phyloP scores from a whole-genome alignment of 108 stramenopile species.

The Fragilaria radians region DNA sequence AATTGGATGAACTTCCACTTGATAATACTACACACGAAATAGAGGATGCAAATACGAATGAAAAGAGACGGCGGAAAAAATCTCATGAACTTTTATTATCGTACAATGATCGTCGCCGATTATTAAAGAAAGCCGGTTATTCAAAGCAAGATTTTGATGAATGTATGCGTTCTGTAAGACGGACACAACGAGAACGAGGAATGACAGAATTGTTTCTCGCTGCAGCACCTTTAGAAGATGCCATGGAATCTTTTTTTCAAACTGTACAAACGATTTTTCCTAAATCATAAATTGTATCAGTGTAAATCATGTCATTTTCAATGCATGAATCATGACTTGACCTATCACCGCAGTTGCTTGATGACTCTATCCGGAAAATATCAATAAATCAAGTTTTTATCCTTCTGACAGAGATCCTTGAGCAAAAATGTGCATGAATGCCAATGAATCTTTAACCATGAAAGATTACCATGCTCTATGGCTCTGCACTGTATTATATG shows the following conservation, averaged over 20 bases:
- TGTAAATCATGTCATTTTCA: too few species aligned
- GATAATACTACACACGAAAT: conserved; percentile 1
- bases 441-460: too few species aligned
- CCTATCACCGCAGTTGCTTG: too few species aligned
- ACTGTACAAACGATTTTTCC: conserved; percentile 12
- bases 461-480: too few species aligned
- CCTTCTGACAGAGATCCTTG: too few species aligned
- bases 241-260: conserved; percentile 18
- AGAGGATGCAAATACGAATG: conserved; percentile 24
- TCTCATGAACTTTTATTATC: conserved; percentile 31
- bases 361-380: too few species aligned
- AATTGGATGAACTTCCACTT: conserved; percentile 13
- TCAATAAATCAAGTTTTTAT: too few species aligned
- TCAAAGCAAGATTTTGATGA: conserved; percentile 22
- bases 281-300: background rate
- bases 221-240: conserved; percentile 20
- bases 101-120: conserved; percentile 26
- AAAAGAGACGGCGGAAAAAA: conserved; percentile 12
- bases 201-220: conserved; percentile 32
- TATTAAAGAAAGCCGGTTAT: conserved; percentile 42
- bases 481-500: too few species aligned
- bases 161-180: conserved; percentile 34
- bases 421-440: too few species aligned
- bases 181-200: conserved; percentile 31
- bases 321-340: too few species aligned